Base-by-base conservation (phyloP, 495 filamentous ascomycete genomes). In the Amniculicola lignicola region DNA sequence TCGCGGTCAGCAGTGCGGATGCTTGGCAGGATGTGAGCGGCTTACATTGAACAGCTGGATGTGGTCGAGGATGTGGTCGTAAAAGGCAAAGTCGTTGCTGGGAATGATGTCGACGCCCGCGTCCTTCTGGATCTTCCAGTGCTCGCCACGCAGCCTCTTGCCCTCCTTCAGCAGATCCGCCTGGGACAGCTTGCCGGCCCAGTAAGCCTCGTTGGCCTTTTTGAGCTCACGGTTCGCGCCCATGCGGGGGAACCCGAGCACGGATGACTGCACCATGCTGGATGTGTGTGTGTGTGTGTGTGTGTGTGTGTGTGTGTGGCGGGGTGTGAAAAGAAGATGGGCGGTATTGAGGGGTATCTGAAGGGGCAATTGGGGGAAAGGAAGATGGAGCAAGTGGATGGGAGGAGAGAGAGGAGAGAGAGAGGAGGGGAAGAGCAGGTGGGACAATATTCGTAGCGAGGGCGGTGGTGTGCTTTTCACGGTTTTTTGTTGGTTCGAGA, bases 41-140 rank as follows among this genome's bases (percentile, higher is more conserved):
- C 88, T 74, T 77, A 91, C 91, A 71, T 87, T 89, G 78, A 98
- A 98, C 67, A 96, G 82, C 79, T 98, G 93, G 75, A 96, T 96
- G 79, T 98, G 93, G 75, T 92, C 89, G 33, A 98, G 87, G 71
- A 98, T 86, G 69, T 98, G 93, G 73, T 98, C 93, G 73, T 98
- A 98, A 80, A 87, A 90, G 58, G 94, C 87, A 72, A 98, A 98
- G 85, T 98, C 93, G 72, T 97, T 97, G 85, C 88, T 93, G 68
- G 93, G 93, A 74, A 98, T 97, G 74, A 89, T 80, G 68, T 95
- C 88, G 69, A 95, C 90, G 69, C 93, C 93, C 66, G 90, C 90
- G 75, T 91, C 83, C 80, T 97, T 93, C 80, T 96, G 93, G 77
- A 97, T 89, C 80, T 95, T 89, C 93, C 93, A 98, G 84, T 98